A percentile compares a stretch with the other conserved stretches of the same genome.
phyloP scores from a whole-genome alignment of 163 green algal species.

The Coccomyxa subellipsoidea region DNA sequence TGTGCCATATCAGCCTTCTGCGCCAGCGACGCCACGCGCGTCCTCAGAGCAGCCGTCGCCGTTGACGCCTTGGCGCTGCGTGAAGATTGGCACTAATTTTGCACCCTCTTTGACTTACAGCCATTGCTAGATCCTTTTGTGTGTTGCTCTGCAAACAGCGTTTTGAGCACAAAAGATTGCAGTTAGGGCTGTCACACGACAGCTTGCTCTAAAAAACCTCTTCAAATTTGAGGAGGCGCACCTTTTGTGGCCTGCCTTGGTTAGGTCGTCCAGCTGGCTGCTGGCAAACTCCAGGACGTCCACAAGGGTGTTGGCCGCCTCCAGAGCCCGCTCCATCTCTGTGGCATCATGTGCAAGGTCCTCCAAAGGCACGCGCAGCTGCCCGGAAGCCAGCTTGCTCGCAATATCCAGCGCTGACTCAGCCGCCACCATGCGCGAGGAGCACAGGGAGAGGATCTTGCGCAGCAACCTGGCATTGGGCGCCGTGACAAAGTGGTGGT shows the following conservation, averaged over 20 bases:
- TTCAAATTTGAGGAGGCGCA: neutral
- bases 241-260: conserved; percentile 5
- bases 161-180: too few species aligned
- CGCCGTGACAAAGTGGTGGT: neutral
- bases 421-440: neutral
- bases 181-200: too few species aligned
- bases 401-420: neutral
- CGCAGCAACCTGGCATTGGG: neutral
- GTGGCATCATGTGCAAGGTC: conserved; percentile 5
- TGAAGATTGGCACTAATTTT: neutral
- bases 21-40: neutral
- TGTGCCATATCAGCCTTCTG: neutral
- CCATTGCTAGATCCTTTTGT: too few species aligned
- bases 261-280: neutral
- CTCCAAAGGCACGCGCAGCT: neutral
- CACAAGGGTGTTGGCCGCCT: neutral
- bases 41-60: neutral
- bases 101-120: neutral
- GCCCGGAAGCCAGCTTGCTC: neutral
- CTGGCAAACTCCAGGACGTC: neutral
- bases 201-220: neutral
- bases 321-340: neutral
- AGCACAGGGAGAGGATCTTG: neutral
- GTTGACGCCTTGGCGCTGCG: neutral
- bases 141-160: too few species aligned